Percentiles rank a stretch among this genome's conserved stretches.
phyloP scores from a whole-genome alignment of 768 basidiomycete species.

The Panellus pusillus region DNA sequence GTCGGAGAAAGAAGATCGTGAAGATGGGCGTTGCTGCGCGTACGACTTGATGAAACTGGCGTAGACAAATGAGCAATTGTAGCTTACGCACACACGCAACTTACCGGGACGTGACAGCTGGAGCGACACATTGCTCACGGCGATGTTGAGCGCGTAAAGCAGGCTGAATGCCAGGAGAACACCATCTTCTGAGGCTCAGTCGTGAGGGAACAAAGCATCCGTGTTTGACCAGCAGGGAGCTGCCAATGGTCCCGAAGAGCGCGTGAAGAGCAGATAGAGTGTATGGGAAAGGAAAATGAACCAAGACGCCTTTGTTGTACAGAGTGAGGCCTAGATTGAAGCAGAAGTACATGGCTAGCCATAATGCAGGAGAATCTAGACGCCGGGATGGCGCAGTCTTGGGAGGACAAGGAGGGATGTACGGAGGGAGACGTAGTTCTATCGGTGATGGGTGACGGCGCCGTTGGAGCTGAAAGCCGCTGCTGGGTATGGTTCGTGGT shows the following conservation, averaged over 20 bases:
- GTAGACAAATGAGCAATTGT: neutral
- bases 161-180: conserved; percentile 81
- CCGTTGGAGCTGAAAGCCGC: neutral
- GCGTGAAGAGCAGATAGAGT: conserved; percentile 92
- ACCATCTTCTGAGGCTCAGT: conserved; percentile 52
- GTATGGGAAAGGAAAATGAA: conserved; percentile 94
- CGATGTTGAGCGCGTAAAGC: conserved; percentile 92
- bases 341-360: conserved; percentile 82
- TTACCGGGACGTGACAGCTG: conserved; percentile 85
- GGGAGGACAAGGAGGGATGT: conserved; percentile 11
- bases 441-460: conserved; percentile 11
- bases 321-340: conserved; percentile 92
- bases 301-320: conserved; percentile 93
- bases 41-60: conserved; percentile 94
- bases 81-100: conserved; percentile 31
- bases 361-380: conserved; percentile 39
- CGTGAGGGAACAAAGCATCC: conserved; percentile 60
- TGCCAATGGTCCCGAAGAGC: conserved; percentile 81
- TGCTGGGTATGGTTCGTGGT: conserved; percentile 23
- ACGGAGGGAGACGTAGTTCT: conserved; percentile 17
- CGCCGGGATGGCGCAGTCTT: conserved; percentile 1
- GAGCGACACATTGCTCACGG: conserved; percentile 89
- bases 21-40: conserved; percentile 92
- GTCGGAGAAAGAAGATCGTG: conserved; percentile 73
- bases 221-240: conserved; percentile 21